Base-by-base conservation (phyloP, 2,329 filamentous ascomycete species). In the Penicillium sp. region DNA sequence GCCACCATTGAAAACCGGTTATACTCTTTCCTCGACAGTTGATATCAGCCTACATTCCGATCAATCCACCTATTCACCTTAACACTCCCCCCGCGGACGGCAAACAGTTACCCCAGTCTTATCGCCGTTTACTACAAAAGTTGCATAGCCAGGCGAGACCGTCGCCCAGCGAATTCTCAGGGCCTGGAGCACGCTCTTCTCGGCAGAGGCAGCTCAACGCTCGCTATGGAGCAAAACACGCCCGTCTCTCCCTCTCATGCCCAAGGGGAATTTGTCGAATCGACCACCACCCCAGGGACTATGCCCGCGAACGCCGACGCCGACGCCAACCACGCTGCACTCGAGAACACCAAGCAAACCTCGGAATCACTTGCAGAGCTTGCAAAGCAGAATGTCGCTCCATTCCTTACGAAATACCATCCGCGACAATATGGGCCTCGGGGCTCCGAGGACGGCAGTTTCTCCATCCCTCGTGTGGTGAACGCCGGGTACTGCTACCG, bases 401-500 rank as follows among this genome's bases (percentile, higher is more conserved):
- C 93, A 1, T 97, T 96, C 69, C 84, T 97, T 47, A 86, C 89
- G 60, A 89, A 91, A 69, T 92, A 97, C 68, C 96, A 97, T 43
- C 93, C 93, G 2, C 84, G 85, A 56, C 83, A 94, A 65, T 97
- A 97, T 74, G 90, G 91, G 27, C 90, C 90, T 13, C 78, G 91
- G 49, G 87, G 88, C 10, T 65, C 66, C 12, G 58, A 62, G 37
- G 51, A 61, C 18, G 57, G 58, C 8, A 51, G 59, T 24, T 47
- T 59, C 12, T 52, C 58, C 29, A 64, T 83, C 85, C 56, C 82
- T 80, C 62, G 55, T 12, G 55, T 48, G 13, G 61, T 60, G 29
- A 96, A 92, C 70, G 95, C 91, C 62, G 94, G 90, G 71, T 97
- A 89, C 76, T 99, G 94, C 76, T 99, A 99, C 72, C 87, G 94